A percentile compares a stretch with the other conserved stretches of the same genome.
phyloP scores from a whole-genome alignment of 768 basidiomycete species.

The Sporobolomyces roseus region DNA sequence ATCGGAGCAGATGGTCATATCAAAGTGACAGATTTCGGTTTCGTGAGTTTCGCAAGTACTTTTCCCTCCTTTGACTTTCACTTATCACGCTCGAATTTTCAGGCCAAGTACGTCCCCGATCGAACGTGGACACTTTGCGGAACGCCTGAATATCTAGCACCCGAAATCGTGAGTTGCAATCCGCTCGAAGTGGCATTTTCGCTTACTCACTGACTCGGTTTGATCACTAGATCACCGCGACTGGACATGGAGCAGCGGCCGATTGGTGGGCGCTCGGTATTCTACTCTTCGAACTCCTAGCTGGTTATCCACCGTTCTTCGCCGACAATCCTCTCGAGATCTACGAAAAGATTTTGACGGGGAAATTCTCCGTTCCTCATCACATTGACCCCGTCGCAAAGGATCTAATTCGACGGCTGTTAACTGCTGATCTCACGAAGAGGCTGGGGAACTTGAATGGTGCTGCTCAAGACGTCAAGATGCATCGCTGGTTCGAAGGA shows the following conservation, averaged over 20 bases:
- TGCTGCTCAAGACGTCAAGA: slow-evolving; percentile 72
- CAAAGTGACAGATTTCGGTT: slow-evolving; percentile 94
- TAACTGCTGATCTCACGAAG: slow-evolving; percentile 86
- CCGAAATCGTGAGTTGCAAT: slow-evolving; percentile 61
- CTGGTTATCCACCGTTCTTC: slow-evolving; percentile 68
- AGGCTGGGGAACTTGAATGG: slow-evolving; percentile 89
- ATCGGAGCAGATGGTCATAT: slow-evolving; percentile 86
- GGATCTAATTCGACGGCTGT: slow-evolving; percentile 78
- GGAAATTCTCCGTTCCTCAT: slow-evolving; percentile 83
- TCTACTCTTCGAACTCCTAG: slow-evolving; percentile 96
- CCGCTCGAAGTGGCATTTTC: not conserved
- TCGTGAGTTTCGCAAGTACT: too few species aligned
- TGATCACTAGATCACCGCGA: slow-evolving; percentile 70
- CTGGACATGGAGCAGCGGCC: slow-evolving; percentile 95
- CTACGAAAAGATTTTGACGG: slow-evolving; percentile 92
- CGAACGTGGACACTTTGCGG: slow-evolving; percentile 97
- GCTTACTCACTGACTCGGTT: not conserved
- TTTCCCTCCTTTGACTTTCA: not conserved
- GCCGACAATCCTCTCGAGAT: slow-evolving; percentile 66
- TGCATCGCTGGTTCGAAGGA: slow-evolving; percentile 77
- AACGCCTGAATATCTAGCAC: slow-evolving; percentile 93
- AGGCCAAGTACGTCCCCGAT: slow-evolving; percentile 90
- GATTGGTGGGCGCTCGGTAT: slow-evolving; percentile 99
- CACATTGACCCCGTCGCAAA: slow-evolving; percentile 83
- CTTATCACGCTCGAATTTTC: too few species aligned